phyloP scores from a whole-genome alignment of 371 early-diverging fungal species.

The Chytridium lagenaria region DNA sequence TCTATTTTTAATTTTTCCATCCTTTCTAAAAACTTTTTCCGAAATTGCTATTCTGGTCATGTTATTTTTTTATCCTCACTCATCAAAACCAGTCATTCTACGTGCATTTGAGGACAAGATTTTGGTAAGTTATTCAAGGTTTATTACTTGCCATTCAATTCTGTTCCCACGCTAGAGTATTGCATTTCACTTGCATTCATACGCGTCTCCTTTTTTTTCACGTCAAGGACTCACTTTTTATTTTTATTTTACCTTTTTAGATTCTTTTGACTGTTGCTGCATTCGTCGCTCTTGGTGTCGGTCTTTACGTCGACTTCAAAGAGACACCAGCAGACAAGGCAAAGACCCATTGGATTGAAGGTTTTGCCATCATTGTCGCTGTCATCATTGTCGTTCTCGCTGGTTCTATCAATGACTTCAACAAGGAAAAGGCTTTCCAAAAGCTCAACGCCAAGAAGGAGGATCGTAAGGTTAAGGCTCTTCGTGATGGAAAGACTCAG shows the following conservation, averaged over 20 bases:
- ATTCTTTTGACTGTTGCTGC: slow-evolving; percentile 66
- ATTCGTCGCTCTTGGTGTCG: slow-evolving; percentile 81
- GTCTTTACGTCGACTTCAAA: slow-evolving; percentile 72
- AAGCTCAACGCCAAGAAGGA: slow-evolving; percentile 91
- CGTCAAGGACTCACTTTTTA: not conserved
- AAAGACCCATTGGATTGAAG: slow-evolving; percentile 63
- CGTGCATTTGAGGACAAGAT: slow-evolving; percentile 86
- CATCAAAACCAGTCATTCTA: slow-evolving; percentile 60
- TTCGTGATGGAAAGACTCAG: slow-evolving; percentile 33
- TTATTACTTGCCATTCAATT: too few relatives aligned
- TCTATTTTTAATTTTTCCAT: too few relatives aligned
- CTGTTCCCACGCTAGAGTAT: not conserved
- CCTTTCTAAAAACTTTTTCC: not conserved
- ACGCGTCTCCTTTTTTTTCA: not conserved
- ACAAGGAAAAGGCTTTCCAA: slow-evolving; percentile 81
- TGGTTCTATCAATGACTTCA: slow-evolving; percentile 79
- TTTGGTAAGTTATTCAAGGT: slow-evolving; percentile 65
- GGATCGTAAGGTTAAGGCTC: slow-evolving; percentile 77
- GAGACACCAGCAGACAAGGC: slow-evolving; percentile 13
- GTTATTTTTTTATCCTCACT: not conserved
- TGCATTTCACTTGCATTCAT: not conserved
- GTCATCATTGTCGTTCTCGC: slow-evolving; percentile 78
- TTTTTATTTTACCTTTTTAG: slow-evolving; percentile 21
- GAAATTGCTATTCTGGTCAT: not conserved
- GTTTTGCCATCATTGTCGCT: slow-evolving; percentile 74